Percentiles rank a stretch among this genome's conserved stretches.
Evolutionary conservation across 768 basidiomycete genomes (phyloP).

Genomic region (Boletus rubescentipes): DNA sequence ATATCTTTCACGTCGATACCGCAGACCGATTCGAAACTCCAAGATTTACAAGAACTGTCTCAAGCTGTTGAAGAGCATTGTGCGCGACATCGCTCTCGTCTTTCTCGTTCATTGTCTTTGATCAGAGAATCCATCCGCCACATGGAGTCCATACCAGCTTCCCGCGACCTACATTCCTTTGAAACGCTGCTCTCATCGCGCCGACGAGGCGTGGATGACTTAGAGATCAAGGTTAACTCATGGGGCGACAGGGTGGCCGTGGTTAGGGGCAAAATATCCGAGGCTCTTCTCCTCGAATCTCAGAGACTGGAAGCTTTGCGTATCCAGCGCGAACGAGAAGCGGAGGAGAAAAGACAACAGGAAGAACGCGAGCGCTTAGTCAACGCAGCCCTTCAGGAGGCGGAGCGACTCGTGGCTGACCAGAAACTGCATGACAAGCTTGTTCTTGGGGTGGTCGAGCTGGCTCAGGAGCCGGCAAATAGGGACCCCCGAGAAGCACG

Average conservation of each 20-base stretch:
- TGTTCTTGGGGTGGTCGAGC: conserved; percentile 3
- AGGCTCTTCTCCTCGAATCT: conserved; percentile 41
- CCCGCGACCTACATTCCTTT: conserved; percentile 44
- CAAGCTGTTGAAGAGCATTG: conserved; percentile 37
- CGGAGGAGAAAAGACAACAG: conserved; percentile 19
- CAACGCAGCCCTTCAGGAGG: conserved; percentile 35
- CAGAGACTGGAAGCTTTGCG: conserved; percentile 42
- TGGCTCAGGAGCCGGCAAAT: conserved; percentile 17
- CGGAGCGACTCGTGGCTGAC: conserved; percentile 30
- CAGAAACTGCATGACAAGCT: conserved; percentile 31
- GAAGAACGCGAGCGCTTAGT: conserved; percentile 29
- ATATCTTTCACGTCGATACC: conserved; percentile 31
- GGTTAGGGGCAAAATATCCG: conserved; percentile 39
- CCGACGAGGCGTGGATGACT: conserved; percentile 48
- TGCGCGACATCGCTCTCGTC: conserved; percentile 34
- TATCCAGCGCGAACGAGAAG: conserved; percentile 26
- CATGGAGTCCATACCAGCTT: conserved; percentile 51
- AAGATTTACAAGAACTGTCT: conserved; percentile 38
- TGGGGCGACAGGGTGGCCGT: conserved; percentile 44
- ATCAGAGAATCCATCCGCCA: conserved; percentile 53
- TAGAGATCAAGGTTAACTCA: conserved; percentile 44
- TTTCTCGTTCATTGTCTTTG: conserved; percentile 50
- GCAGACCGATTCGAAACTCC: conserved; percentile 29
- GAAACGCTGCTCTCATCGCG: conserved; percentile 51
- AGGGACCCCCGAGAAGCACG: conserved; percentile 5